Conservation (phyloP, 208 protist species). For the Acanthamoeba culbertsoni region DNA sequence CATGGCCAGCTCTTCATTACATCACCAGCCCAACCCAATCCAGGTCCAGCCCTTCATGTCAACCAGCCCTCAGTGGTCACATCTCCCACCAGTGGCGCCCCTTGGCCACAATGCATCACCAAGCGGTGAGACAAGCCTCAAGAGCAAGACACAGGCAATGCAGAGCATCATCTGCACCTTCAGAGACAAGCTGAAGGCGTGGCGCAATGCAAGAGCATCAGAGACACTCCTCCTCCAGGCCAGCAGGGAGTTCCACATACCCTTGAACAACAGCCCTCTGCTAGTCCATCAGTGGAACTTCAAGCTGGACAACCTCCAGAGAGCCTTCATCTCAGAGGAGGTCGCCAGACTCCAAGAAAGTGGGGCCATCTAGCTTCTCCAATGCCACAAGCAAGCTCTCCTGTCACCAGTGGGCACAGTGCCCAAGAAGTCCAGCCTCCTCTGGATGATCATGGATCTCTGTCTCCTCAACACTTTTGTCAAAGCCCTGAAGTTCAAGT, state of each 20-base stretch:
- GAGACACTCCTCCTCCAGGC: neutral
- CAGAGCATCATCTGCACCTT: neutral
- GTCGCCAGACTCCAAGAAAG: neutral
- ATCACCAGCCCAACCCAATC: neutral
- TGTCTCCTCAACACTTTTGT: neutral
- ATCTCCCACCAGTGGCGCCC: too few relatives aligned
- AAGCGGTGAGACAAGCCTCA: neutral
- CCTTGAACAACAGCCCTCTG: neutral
- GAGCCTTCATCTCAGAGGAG: neutral
- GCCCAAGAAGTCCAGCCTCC: neutral
- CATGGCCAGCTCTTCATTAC: too few relatives aligned
- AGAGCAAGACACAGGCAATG: fast-evolving
- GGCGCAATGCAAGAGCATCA: neutral
- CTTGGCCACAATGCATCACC: too few relatives aligned
- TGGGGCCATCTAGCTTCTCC: neutral
- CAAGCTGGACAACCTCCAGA: neutral
- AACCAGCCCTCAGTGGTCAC: too few relatives aligned
- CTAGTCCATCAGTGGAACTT: neutral
- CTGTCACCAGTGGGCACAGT: neutral
- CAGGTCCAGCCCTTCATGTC: neutral
- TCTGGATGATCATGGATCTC: neutral
- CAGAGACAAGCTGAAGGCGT: neutral
- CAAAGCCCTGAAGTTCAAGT: neutral
- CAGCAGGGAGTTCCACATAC: neutral
- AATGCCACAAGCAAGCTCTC: neutral